Base-by-base conservation (phyloP, 228 moss, liverwort and hornwort genomes). In the Sphagnum fallax region DNA sequence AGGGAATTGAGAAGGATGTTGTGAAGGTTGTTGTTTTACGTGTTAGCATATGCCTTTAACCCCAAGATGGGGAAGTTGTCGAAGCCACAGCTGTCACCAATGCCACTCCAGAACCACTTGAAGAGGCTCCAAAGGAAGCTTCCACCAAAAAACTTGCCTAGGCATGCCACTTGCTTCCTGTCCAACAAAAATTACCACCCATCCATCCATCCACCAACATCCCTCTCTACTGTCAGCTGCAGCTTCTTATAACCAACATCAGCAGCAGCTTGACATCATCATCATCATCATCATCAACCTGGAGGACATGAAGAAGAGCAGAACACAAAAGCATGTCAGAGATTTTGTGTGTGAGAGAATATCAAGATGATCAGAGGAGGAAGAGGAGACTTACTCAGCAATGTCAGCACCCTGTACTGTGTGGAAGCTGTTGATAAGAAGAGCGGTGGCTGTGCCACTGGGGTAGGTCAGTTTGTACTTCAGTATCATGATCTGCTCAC, bases 391-490 rank as follows among this genome's bases (percentile, higher is more conserved):
- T 65, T 82, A 95, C 96, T 87, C 83, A 5, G 92, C 96, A 48
- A 73, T 62, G 52, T 16, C 79, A 14, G 79, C 84, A 69, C 96
- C 92, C 69, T 86, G 75, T 58, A 89, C 79, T 8, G 89, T 89
- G 52, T 96, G 96, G 65, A 96, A 96, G 77, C 96, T 91, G 75
- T 96, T 96, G 81, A 96, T 96, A 53, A 96, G 78, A 60, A 89
- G 68, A 8, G 88, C 96, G 14, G 96, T 96, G 55, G 96, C 96
- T 48, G 96, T 91, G 7, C 96, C 96, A 75, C 96, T 96, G 48
- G 96, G 96, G 68, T 92, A 96, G 7, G 80, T 84, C 5, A 96
- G 88, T 16, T 52, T 84, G 66, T 96, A 96, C n/a, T 96, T 92
- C 62, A 96, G 85, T 68, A 96, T 64, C 96, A 96, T 96, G 64